These are phyloP conservation scores for Mortierella claussenii DNA, from an alignment of 192 early-diverging fungal species.

Conservation along the genomic window DNA sequence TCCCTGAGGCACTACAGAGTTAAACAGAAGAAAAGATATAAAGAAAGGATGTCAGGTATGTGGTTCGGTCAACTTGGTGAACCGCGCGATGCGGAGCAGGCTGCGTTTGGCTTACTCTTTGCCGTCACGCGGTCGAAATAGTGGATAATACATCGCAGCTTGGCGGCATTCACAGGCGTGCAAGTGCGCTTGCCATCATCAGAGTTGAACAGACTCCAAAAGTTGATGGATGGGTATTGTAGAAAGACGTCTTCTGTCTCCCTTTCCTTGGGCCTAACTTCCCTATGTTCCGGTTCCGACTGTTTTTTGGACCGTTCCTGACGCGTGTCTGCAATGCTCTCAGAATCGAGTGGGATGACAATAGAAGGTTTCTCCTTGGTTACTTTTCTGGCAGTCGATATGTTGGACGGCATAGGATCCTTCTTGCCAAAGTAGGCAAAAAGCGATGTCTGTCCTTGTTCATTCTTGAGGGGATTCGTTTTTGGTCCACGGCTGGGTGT, in stretches of 20 bases:
- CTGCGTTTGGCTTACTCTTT: slow-evolving; percentile 24
- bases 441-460: slow-evolving; percentile 25
- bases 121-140: slow-evolving; percentile 44
- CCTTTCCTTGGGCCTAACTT: not conserved
- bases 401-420: slow-evolving; percentile 3
- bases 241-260: not conserved
- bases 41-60: no score
- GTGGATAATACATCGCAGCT: slow-evolving; percentile 44
- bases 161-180: slow-evolving; percentile 31
- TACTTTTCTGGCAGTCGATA: not conserved
- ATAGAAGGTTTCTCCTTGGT: no score
- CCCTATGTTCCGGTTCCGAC: no score
- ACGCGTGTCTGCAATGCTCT: no score
- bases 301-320: not conserved
- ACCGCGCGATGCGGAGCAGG: no score
- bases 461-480: slow-evolving; percentile 11
- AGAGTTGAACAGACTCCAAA: slow-evolving; percentile 30
- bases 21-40: no score
- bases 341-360: no score
- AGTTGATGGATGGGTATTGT: slow-evolving; percentile 45
- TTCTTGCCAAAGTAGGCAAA: slow-evolving; percentile 39
- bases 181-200: slow-evolving; percentile 5
- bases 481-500: no score
- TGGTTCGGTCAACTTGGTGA: no score
- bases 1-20: slow-evolving; percentile 32